Evolutionary conservation across 805 yeast genomes (phyloP), one percentile per base, ranked within the genome.

Genomic region (Suhomyces vadensis): DNA sequence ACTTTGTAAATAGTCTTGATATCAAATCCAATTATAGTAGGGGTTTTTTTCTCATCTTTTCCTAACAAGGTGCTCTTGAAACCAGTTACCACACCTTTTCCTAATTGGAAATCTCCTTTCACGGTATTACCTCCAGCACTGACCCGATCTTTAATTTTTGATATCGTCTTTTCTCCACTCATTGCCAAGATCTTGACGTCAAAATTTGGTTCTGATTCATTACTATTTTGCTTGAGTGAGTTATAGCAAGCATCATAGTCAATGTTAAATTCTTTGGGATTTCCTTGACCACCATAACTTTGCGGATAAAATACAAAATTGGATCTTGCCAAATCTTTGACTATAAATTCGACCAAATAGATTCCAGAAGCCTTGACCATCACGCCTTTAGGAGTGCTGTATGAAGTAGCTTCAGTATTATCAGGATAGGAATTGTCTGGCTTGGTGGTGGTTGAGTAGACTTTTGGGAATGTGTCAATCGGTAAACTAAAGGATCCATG

Each of bases 401-500:
- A 63, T 43, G 53, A 43, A 3, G 56, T 41, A 0, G 72, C 71
- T 0, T 48, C 55, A 2, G 52, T 47, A 21, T 49, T 50, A 3
- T 37, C 22, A 3, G 47, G 50, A 29, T 53, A 50, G 2, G 46
- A 37, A 9, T 50, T 37, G 42, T 60, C 55, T 1, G 54, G 53
- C n/a, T 13, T 7, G 39, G 44, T 33, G 6, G 63, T 54, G 1
- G 73, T 75, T 2, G 73, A 64, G 4, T 69, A 63, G 7, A 58
- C 51, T 29, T 69, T 62, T 2, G 60, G 65, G 64, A 74, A 76
- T 1, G 49, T 26, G 58, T 89, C 96, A 4, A 70, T 60, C 0
- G 95, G 94, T 19, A 86, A 58, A 1, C 83, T 65, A 62, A 92
- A 91, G 0, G 87, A 78, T 5, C 86, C 95, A 63, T 92, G 98